Evolutionary conservation across 2,329 filamentous ascomycete genomes (phyloP), one percentile per base, ranked within the genome.

Genomic region (Pseudocercospora vitis): DNA sequence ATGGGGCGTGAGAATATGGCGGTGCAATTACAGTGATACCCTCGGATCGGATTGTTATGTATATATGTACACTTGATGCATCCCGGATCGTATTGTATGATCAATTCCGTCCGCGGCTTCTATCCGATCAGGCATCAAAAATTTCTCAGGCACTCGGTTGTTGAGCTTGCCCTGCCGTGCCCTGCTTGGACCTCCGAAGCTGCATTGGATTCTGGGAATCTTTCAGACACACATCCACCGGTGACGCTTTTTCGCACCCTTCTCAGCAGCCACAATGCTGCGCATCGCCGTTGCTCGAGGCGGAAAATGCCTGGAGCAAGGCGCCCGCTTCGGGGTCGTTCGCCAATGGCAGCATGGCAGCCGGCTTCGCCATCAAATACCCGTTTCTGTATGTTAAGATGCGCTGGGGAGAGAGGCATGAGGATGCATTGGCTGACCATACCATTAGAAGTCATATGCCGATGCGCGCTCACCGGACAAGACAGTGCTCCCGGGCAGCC

Each of bases 401-500:
- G 26, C 23, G 7, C 35, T 9, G 23, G 6, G 45, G 11, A 19
- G 23, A 9, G 23, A 11, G 7, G 16, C 16, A 40, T 40, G 16
- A 11, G 19, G 18, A 23, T 7, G n/a, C 37, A 26, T 11, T 24
- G 12, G 11, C 33, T 29, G 32, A 28, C 33, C 4, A 33, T 29
- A 16, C 39, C 14, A 29, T 2, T 52, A 70, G 67, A 63, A 65
- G 53, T 56, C 60, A 44, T 67, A 66, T 44, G 68, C 65, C 53
- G 67, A 69, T 53, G 54, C 52, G 9, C 58, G 57, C 40, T 58
- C 61, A 23, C 58, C 67, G 8, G 68, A 70, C 37, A 63, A 69
- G 59, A 65, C 61, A 23, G 64, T 71, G 23, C 63, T 71, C 4
- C 69, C 69, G 12, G 69, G 69, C 26, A 61, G 63, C 11, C 61